Evolutionary conservation across 2,329 filamentous ascomycete species (phyloP).

Genomic region (Graphiopsis chlorocephala): DNA sequence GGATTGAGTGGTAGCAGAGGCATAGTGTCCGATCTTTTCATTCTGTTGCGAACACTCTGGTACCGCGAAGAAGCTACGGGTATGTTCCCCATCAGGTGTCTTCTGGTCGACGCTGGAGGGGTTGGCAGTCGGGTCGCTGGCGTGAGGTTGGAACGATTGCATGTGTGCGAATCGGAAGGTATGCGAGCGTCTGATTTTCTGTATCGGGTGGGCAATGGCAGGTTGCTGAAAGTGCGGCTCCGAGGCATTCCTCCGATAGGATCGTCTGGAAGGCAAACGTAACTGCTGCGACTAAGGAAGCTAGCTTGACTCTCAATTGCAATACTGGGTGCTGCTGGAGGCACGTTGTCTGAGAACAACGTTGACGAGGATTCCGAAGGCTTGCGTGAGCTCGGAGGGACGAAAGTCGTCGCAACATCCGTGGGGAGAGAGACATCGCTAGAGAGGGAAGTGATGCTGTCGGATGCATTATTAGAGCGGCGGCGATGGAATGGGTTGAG

Average conservation of each 20-base stretch:
- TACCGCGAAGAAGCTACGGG: conserved; percentile 17
- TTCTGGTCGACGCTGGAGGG: conserved; percentile 25
- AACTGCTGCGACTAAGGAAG: conserved; percentile 29
- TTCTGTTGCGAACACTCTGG: conserved; percentile 19
- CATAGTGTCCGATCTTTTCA: conserved; percentile 35
- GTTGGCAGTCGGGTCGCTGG: conserved; percentile 26
- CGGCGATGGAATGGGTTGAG: conserved; percentile 37
- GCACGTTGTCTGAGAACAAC: not conserved
- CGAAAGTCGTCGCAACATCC: conserved; percentile 15
- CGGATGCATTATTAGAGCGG: conserved; percentile 28
- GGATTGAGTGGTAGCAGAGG: conserved; percentile 27
- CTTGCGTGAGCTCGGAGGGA: conserved; percentile 7
- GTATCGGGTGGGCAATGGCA: conserved; percentile 30
- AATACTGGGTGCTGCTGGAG: conserved; percentile 10
- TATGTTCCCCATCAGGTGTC: conserved; percentile 26
- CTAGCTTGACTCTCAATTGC: conserved; percentile 18
- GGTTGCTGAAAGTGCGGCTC: conserved; percentile 37
- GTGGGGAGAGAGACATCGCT: conserved; percentile 22
- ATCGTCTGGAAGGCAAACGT: conserved; percentile 34
- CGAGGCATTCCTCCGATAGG: conserved; percentile 34
- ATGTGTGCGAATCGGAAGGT: conserved; percentile 21
- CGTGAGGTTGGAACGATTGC: conserved; percentile 17
- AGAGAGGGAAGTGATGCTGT: conserved; percentile 27
- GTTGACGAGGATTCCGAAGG: conserved; percentile 8
- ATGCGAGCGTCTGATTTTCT: conserved; percentile 27